Base-by-base conservation (phyloP, 2,329 filamentous ascomycete genomes). In the Apiospora rasikravindrae region DNA sequence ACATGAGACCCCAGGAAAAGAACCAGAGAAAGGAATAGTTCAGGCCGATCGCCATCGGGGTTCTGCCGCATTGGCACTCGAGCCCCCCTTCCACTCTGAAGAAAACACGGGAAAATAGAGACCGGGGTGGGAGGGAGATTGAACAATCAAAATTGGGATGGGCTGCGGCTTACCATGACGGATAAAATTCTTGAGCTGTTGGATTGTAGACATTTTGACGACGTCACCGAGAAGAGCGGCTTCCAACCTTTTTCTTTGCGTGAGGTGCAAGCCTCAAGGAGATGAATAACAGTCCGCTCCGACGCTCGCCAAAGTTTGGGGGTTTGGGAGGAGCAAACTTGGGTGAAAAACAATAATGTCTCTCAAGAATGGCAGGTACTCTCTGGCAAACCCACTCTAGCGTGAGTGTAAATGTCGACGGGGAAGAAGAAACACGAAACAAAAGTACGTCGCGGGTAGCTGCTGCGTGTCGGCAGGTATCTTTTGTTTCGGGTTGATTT, bases 151-250 rank as follows among this genome's bases (percentile, higher is more conserved):
- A 49, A 70, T 71, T 40, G 47, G 69, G 44, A 70, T 72, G 53
- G 61, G 71, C 24, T 64, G 33, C 40, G 45, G 79, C 86, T 71
- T 85, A 91, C 89, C 96, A 87, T 98, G 96, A 77, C 96, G 94
- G 84, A 98, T 96, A 84, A 98, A 97, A 84, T 98, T 98, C 86
- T 98, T 98, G 79, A 98, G 90, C 82, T 96, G 96, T 86, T 98
- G 96, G 86, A 98, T 97, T 76, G 89, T 90, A 79, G 89, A 91
- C 89, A 91, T 77, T 82, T 76, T 72, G 47, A 73, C 72, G 73
- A 78, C 73, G 78, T 79, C 76, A 79, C 77, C 69, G 40, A 69
- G 22, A 47, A 67, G 19, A 37, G 26, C 66, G 2, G 57, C 44
- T n/a, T 69, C 33, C 67, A 73, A 69, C 70, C 51, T 68, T 44